Conservation (phyloP, 2,329 filamentous ascomycete genomes). For the Penicillium digitatum region DNA sequence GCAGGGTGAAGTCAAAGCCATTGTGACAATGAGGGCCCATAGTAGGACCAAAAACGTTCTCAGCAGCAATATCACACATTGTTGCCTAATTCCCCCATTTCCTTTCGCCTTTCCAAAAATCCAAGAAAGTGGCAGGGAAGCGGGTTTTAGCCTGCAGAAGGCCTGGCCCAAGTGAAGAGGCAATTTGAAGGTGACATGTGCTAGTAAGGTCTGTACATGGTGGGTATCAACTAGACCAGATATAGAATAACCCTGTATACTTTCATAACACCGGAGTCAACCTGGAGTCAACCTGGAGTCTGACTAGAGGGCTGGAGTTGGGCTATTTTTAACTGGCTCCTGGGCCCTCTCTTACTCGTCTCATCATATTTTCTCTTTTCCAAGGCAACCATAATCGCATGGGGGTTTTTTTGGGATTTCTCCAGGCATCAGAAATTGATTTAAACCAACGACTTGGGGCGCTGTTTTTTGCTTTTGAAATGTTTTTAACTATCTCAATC, state of each 20-base stretch:
- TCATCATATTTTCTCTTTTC: background rate
- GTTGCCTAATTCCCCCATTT: background rate
- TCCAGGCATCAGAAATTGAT: background rate
- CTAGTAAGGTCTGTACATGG: background rate
- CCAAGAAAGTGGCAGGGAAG: background rate
- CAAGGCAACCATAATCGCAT: background rate
- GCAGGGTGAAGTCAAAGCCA: conserved; percentile 31
- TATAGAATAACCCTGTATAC: background rate
- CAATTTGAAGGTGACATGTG: too few species aligned
- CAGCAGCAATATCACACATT: background rate
- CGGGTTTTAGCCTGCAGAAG: background rate
- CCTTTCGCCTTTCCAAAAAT: background rate
- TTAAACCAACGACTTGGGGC: background rate
- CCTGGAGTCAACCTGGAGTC: too few species aligned
- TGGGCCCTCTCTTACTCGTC: background rate
- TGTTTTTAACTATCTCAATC: background rate
- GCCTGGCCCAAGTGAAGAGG: too few species aligned
- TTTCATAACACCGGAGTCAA: too few species aligned
- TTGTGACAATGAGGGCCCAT: background rate
- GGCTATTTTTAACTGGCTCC: conserved; percentile 3
- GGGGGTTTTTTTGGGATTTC: background rate
- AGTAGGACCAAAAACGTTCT: background rate
- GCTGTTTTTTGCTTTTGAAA: background rate
- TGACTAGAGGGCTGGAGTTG: too few species aligned
- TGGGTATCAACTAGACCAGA: background rate